A percentile compares a stretch with the other conserved stretches of the same genome.
phyloP scores from a whole-genome alignment of 2,329 filamentous ascomycete genomes.

The Colletotrichum navitas region DNA sequence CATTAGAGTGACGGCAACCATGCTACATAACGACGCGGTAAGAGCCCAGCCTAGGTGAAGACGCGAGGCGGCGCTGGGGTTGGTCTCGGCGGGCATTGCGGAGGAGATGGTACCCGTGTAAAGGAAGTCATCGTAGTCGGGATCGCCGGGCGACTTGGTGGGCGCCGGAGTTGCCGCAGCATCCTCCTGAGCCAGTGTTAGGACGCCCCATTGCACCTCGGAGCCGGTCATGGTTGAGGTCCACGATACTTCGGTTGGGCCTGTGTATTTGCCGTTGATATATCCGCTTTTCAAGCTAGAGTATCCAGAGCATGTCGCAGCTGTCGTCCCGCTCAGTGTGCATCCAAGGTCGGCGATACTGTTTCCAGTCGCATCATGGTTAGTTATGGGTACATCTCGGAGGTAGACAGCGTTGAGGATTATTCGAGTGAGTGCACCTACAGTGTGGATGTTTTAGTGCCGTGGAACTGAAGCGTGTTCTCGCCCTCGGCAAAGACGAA shows the following conservation, averaged over 20 bases:
- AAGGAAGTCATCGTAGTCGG: conserved; percentile 41
- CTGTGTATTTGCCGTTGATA: conserved; percentile 54
- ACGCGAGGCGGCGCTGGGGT: conserved; percentile 32
- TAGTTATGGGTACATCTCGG: conserved; percentile 1
- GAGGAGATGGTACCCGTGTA: conserved; percentile 35
- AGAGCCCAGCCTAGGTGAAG: conserved; percentile 22
- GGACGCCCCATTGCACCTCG: conserved; percentile 58
- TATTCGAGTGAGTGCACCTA: conserved; percentile 46
- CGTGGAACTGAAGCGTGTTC: conserved; percentile 58
- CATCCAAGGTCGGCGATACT: conserved; percentile 61
- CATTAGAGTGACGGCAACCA: conserved; percentile 18
- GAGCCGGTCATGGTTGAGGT: conserved; percentile 58
- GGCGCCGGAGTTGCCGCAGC: conserved; percentile 42
- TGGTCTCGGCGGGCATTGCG: conserved; percentile 36
- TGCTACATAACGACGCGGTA: conserved; percentile 29
- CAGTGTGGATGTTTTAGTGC: conserved; percentile 58
- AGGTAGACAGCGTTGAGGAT: conserved; percentile 14
- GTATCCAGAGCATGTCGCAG: conserved; percentile 62
- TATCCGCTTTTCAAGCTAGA: conserved; percentile 58
- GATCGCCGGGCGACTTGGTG: conserved; percentile 12
- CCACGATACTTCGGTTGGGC: conserved; percentile 60
- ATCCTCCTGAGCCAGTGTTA: conserved; percentile 57
- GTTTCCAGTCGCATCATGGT: conserved; percentile 1
- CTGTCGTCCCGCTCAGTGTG: conserved; percentile 56
- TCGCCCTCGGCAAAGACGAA: conserved; percentile 62